A percentile compares a stretch with the other conserved stretches of the same genome.
Conservation (phyloP, 768 basidiomycete genomes). For the Podaxis rugospora region DNA sequence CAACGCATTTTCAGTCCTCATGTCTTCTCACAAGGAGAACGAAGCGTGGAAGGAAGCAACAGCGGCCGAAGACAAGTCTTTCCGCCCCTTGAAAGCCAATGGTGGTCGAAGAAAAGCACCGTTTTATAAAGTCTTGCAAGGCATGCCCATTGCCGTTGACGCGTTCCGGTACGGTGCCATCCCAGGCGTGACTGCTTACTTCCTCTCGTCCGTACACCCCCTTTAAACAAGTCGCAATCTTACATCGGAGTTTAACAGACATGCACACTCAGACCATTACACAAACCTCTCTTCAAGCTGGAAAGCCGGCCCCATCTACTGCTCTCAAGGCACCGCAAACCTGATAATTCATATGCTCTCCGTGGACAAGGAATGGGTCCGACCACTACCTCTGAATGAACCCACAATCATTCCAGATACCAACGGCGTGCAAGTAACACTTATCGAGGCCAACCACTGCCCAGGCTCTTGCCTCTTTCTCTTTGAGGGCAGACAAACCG, state of each 20-base stretch:
- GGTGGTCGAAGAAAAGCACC: constrained; percentile 72
- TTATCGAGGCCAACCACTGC: constrained; percentile 98
- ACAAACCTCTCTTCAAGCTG: constrained; percentile 87
- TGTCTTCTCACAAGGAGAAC: constrained; percentile 81
- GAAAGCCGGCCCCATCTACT: constrained; percentile 93
- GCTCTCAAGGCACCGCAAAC: constrained; percentile 90
- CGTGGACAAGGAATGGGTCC: constrained; percentile 87
- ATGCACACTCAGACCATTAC: constrained; percentile 97
- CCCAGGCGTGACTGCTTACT: constrained; percentile 86
- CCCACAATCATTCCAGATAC: constrained; percentile 76
- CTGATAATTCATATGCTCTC: constrained; percentile 88
- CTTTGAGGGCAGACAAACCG: constrained; percentile 88
- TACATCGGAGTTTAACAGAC: constrained; percentile 39
- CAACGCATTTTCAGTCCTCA: constrained; percentile 75
- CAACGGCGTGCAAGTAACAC: constrained; percentile 81
- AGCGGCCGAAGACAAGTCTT: constrained; percentile 41
- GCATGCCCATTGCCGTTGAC: constrained; percentile 98
- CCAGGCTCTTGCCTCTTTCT: constrained; percentile 94
- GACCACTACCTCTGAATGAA: constrained; percentile 77
- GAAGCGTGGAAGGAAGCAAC: constrained; percentile 84
- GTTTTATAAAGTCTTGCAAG: constrained; percentile 93
- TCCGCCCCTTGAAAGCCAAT: constrained; percentile 41
- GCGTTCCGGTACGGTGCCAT: constrained; percentile 94
- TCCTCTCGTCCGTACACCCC: constrained; percentile 62
- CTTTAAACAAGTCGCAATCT: constrained; percentile 11